Evolutionary conservation across 148 eudicot species (phyloP).

Genomic region (Polygonum maritimum): DNA sequence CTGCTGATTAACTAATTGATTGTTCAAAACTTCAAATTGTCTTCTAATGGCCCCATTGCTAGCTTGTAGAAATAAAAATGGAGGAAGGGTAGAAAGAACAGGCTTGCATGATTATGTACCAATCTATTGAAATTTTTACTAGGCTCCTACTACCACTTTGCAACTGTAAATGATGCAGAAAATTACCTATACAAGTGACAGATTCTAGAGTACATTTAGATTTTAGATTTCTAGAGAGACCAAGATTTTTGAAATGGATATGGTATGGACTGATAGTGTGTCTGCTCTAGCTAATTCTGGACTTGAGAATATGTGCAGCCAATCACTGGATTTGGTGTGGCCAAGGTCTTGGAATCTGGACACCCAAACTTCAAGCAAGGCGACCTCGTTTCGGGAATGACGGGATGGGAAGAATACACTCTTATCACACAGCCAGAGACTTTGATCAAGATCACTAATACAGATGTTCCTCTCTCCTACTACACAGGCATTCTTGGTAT

Average conservation of each 20-base stretch:
- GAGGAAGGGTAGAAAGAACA: neutral
- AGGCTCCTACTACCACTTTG: neutral
- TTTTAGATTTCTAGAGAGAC: neutral
- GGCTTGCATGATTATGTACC: neutral
- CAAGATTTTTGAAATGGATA: neutral
- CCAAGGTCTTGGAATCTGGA: constrained; percentile 47
- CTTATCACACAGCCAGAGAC: constrained; percentile 19
- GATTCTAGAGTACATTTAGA: neutral
- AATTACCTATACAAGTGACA: neutral
- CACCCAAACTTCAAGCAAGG: constrained; percentile 41
- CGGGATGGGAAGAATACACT: constrained; percentile 64
- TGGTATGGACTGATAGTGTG: neutral
- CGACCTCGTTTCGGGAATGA: constrained; percentile 47
- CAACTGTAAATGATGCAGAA: neutral
- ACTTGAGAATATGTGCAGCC: constrained; percentile 26
- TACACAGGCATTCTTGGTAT: constrained; percentile 63
- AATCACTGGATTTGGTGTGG: constrained; percentile 44
- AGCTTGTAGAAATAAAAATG: neutral
- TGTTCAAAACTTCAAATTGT: neutral
- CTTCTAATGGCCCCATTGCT: neutral
- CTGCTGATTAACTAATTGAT: neutral
- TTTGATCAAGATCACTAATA: constrained; percentile 41
- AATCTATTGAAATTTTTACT: neutral
- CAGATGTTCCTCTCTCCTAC: constrained; percentile 62
- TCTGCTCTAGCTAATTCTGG: neutral